Conservation (phyloP, 2,329 filamentous ascomycete species). For the Remersonia thermophila region DNA sequence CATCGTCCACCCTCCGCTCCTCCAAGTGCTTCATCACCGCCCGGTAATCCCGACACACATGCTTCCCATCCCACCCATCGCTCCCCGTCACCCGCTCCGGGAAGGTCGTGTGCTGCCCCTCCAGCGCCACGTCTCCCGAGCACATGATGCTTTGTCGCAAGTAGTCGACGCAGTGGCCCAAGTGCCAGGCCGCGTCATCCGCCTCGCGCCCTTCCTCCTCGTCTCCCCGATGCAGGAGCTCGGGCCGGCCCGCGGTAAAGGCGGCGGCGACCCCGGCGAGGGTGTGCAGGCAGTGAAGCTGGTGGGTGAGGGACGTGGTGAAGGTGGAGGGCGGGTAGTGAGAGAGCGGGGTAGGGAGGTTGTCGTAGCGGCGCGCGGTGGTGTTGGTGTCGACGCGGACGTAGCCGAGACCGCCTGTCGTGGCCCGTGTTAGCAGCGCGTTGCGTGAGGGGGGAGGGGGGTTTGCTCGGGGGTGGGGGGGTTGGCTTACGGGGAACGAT, state of each 20-base stretch:
- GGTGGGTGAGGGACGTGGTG: slow-evolving; percentile 32
- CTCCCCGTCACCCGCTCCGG: slow-evolving; percentile 25
- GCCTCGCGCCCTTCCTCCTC: slow-evolving; percentile 1
- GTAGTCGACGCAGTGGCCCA: slow-evolving; percentile 30
- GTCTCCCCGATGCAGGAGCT: slow-evolving; percentile 12
- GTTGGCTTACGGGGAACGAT: slow-evolving; percentile 28
- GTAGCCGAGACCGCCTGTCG: slow-evolving; percentile 28
- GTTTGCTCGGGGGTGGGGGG: too few species aligned
- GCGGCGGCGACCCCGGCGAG: slow-evolving; percentile 27
- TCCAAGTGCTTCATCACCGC: slow-evolving; percentile 25
- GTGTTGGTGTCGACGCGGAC: slow-evolving; percentile 25
- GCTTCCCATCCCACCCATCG: slow-evolving; percentile 32
- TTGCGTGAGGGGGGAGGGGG: not conserved
- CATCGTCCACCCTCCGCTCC: slow-evolving; percentile 22
- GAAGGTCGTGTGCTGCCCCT: slow-evolving; percentile 29
- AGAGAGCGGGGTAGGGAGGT: slow-evolving; percentile 25
- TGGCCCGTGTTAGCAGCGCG: not conserved
- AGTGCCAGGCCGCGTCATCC: slow-evolving; percentile 24
- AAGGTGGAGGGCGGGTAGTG: slow-evolving; percentile 24
- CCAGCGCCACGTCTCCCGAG: slow-evolving; percentile 22
- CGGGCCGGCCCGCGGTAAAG: slow-evolving; percentile 18
- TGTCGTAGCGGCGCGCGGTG: slow-evolving; percentile 21
- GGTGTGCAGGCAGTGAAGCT: slow-evolving; percentile 30
- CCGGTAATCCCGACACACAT: slow-evolving; percentile 29
- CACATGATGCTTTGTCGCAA: slow-evolving; percentile 25